These are phyloP conservation scores for Leccinum boreale DNA, from an alignment of 768 basidiomycete species.

Conservation along the genomic window DNA sequence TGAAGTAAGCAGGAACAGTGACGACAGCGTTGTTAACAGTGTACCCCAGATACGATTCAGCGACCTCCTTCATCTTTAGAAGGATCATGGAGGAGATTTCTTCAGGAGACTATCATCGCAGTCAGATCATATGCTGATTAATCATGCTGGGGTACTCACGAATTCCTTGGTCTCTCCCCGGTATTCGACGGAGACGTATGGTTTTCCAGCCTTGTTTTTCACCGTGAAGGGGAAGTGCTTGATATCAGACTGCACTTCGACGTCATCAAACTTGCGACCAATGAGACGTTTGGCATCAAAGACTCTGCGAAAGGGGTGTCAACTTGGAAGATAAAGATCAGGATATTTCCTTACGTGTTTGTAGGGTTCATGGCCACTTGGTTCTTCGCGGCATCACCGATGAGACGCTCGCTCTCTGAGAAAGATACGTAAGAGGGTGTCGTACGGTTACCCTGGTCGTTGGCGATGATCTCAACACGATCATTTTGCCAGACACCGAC, in stretches of 20 bases:
- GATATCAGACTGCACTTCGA: slow-evolving; percentile 79
- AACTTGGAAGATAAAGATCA: neutral
- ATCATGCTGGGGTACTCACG: slow-evolving; percentile 42
- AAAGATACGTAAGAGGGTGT: slow-evolving; percentile 96
- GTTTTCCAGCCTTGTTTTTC: slow-evolving; percentile 82
- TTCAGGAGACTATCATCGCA: slow-evolving; percentile 70
- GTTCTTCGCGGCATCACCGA: slow-evolving; percentile 99
- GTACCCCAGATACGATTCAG: slow-evolving; percentile 91
- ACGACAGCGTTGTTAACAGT: slow-evolving; percentile 88
- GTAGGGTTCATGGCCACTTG: slow-evolving; percentile 98
- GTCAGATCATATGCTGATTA: slow-evolving; percentile 13
- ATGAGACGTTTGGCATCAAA: slow-evolving; percentile 99
- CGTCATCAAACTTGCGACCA: slow-evolving; percentile 85
- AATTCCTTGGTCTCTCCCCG: slow-evolving; percentile 94
- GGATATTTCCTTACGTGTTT: slow-evolving; percentile 56
- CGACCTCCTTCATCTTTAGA: slow-evolving; percentile 97
- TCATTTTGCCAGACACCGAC: slow-evolving; percentile 99
- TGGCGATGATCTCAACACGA: slow-evolving; percentile 97
- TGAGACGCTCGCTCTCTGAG: slow-evolving; percentile 92
- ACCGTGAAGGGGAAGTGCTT: slow-evolving; percentile 96
- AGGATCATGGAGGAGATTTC: slow-evolving; percentile 99
- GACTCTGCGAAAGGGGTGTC: slow-evolving; percentile 49
- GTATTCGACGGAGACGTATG: slow-evolving; percentile 86
- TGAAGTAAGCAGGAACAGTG: slow-evolving; percentile 97
- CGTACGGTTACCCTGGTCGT: slow-evolving; percentile 92